phyloP scores from a whole-genome alignment of 129 eudicot species.

The carrot (Daucus carota) region DNA sequence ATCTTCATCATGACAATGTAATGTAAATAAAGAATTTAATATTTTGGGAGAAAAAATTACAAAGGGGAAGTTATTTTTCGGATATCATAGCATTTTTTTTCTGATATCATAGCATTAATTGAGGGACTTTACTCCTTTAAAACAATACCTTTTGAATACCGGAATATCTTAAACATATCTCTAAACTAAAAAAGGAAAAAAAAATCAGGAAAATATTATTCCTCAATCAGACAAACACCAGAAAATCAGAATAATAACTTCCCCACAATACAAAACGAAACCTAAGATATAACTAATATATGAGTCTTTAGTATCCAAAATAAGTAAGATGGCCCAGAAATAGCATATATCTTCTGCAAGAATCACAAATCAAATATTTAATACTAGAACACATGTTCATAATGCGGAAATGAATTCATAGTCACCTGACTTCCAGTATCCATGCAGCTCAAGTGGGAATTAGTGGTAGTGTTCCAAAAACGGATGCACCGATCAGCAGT shows the following conservation, averaged over 20 bases:
- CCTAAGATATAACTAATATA: not conserved
- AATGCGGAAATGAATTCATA: not conserved
- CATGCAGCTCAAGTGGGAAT: constrained; percentile 83
- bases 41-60: not conserved
- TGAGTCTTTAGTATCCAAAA: not conserved
- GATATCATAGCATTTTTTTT: not conserved
- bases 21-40: not conserved
- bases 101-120: not conserved
- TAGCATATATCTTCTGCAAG: not conserved
- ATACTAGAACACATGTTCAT: not conserved
- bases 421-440: constrained; percentile 99
- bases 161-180: not conserved
- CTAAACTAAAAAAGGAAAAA: not conserved
- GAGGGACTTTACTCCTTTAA: not conserved
- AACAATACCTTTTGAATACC: not conserved
- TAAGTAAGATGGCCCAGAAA: not conserved
- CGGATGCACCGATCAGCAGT: constrained; percentile 96
- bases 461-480: constrained; percentile 95
- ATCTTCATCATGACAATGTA: not conserved
- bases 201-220: not conserved
- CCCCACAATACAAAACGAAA: not conserved
- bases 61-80: not conserved
- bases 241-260: not conserved
- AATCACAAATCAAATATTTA: not conserved
- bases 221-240: not conserved